Base-by-base conservation (phyloP, 352 stramenopile species). In the Saprolegnia diclina region DNA sequence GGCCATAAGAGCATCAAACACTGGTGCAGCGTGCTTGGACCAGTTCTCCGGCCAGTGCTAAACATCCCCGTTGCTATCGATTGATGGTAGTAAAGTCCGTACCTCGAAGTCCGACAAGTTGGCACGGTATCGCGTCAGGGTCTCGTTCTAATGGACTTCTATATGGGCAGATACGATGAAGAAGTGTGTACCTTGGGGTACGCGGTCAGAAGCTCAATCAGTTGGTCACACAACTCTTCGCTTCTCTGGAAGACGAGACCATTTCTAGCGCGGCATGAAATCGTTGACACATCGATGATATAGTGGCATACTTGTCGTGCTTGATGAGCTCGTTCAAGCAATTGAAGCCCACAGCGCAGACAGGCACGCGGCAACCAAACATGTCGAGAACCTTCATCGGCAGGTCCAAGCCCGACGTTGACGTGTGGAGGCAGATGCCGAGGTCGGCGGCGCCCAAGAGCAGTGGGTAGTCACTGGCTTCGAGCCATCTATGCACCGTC, bases 371-470 rank as follows among this genome's bases (percentile, higher is more conserved):
- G 67, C 90, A 97, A 40, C 97, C 97, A 83, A 99, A 99, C 92
- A 99, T 98, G 79, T 99, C 97, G 38, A 99, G 79, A 50, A 99
- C 96, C 68, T 99, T 99, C 97, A 99, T 99, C 5, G 97, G 97
- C 48, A 99, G 77, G 78, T 99, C 97, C 38, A 99, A 77, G 0
- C 97, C 97, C 5, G 90, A 98, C 3, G 96, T 99, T 5, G 94
- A 99, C 11, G 95, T 99, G 82, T 99, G 98, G n/a, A 99, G 82
- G 37, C 91, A 99, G 42, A 99, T 86, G 48, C 97, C 98, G 1
- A 99, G 71, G 73, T 99, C 97, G 0, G 94, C 94, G 53, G 83
- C 97, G 66, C 93, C 96, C 16, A 97, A 71, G 13, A 99, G 75
- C 26, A 94, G 78, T 11, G 97, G 97, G 78, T 99, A 99, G 77